Base-by-base conservation (phyloP, 228 moss, liverwort and hornwort genomes). In the Sphagnum fallax region DNA sequence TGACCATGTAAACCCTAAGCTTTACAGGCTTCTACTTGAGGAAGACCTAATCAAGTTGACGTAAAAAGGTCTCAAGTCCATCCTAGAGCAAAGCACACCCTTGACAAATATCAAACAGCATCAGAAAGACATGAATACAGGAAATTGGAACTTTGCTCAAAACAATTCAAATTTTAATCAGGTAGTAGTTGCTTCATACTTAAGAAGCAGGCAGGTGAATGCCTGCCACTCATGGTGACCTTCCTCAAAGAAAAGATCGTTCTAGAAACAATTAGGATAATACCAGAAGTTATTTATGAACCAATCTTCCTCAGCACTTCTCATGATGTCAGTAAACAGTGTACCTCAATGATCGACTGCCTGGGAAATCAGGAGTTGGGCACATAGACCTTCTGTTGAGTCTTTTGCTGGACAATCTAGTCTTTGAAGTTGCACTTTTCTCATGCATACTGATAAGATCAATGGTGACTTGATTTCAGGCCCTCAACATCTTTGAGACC, bases 401-500 rank as follows among this genome's bases (percentile, higher is more conserved):
- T 32, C 32, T 32, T n/a, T 47, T 32, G 12, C 5, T 16, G 47
- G 50, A 50, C 4, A 49, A 9, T 6, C 6, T 14, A 12, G 47
- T 60, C 7, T 10, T 47, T 18, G 48, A 53, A 47, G 12, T 52
- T n/a, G 50, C 14, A 60, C 60, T 3, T 14, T 5, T 60, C 14
- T 14, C 14, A 14, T 10, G 10, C 8, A 4, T 6, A 5, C 62
- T 62, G 62, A 62, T 62, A 16, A 9, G 16, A 8, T 8, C 62
- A 16, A 6, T 8, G 48, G 69, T 51, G 49, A n/a, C 18, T 32
- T 32, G 32, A 32, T 70, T 73, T 70, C 88, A 91, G 87, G 90
- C 90, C 50, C 69, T 89, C 67, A 95, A 92, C 74, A 92, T 95
- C 50, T 92, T 93, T 66, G 93, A 93, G 72, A 90, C 77, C 71